Evolutionary conservation across 1,284 basidiomycete genomes (phyloP), one percentile per base, ranked within the genome.

Genomic region (Leucoagaricus sp.): DNA sequence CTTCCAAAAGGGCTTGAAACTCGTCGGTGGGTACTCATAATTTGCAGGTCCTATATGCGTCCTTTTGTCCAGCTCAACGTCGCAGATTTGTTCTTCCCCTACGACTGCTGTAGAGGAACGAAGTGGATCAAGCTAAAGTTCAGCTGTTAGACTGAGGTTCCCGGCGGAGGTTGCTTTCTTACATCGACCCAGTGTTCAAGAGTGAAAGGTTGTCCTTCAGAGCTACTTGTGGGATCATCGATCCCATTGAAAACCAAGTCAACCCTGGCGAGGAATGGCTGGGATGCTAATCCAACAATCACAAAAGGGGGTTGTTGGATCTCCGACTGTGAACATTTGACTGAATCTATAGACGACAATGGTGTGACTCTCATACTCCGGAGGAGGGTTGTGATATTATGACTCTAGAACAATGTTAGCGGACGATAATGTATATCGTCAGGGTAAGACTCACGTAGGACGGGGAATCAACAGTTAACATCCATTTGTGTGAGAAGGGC

Each of bases 131-230:
- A 91, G 72, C 88, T 91, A 47, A 21, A 33, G 15, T 17, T 56
- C 44, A 19, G 51, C 62, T 42, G 23, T 56, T 17, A 40, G 49
- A n/a, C 12, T 13, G 15, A 7, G 19, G 53, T 42, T 19, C 34
- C 15, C 23, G 19, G 42, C 25, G 44, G 7, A 23, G 51, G 41
- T 53, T 17, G 23, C 49, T n/a, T 29, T 31, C 25, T 53, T 60
- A 89, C 88, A 67, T 89, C 85, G 17, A 91, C 82, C 89, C 89
- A 91, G 63, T 91, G 89, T 29, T 91, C 86, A 15, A 89, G 61
- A 26, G 55, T 38, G 38, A 57, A 57, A n/a, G 26, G 19, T 36
- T 57, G 55, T 68, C 55, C 23, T 75, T 71, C 57, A 53, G 31
- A 19, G 29, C 41, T 15, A 21, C 40, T 38, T 53, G 38, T 21